Conservation (phyloP, 208 protist species). For the Trypanosoma theileri region DNA sequence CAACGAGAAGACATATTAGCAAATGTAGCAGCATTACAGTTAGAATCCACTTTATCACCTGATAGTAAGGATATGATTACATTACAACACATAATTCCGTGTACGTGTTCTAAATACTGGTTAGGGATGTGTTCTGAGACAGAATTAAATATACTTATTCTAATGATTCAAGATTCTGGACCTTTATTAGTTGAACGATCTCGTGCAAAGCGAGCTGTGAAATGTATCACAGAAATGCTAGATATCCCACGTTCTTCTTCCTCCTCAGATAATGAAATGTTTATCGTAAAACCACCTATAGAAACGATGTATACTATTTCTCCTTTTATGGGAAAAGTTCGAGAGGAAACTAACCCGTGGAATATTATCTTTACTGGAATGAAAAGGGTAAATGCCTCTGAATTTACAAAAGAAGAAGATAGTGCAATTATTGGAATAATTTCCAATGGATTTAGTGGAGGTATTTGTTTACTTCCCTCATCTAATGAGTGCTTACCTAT, state of each 20-base stretch:
- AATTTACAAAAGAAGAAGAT: not conserved
- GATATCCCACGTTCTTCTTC: conserved; percentile 45
- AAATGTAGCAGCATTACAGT: conserved; percentile 33
- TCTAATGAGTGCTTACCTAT: conserved; percentile 76
- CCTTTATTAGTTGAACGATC: conserved; percentile 73
- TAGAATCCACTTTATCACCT: conserved; percentile 3
- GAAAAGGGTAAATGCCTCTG: not conserved
- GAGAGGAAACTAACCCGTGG: not conserved
- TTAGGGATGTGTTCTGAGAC: conserved; percentile 48
- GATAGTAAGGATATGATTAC: conserved; percentile 36
- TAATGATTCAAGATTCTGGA: conserved; percentile 54
- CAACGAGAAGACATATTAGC: conserved; percentile 67
- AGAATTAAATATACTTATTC: conserved; percentile 72
- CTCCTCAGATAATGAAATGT: conserved; percentile 48
- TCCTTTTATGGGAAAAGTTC: not conserved
- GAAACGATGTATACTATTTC: conserved; percentile 7
- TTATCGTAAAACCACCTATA: conserved; percentile 52
- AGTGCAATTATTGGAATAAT: conserved; percentile 3
- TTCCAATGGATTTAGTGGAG: conserved; percentile 4
- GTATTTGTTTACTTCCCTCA: conserved; percentile 62
- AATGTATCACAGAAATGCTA: conserved; percentile 66
- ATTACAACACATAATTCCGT: conserved; percentile 78
- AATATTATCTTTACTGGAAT: not conserved
- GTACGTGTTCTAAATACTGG: conserved; percentile 80
- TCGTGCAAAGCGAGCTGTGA: conserved; percentile 57